phyloP scores from a whole-genome alignment of 306 rosid species.

The Prunus kanzakura region DNA sequence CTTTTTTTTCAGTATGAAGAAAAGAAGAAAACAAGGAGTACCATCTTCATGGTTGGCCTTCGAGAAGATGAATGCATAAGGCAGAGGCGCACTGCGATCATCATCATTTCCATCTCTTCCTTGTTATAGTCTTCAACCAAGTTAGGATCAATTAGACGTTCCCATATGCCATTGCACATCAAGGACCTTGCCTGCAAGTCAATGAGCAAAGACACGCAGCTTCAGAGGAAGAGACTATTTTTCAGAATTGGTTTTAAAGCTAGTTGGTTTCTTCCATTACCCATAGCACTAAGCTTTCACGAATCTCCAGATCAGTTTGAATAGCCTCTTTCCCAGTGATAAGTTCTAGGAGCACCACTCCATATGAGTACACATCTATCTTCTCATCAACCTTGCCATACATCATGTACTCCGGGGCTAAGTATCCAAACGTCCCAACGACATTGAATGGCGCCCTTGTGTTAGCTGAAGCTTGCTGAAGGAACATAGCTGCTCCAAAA shows the following conservation, averaged over 20 bases:
- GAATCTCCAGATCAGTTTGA: conserved; percentile 26
- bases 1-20: neutral
- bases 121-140: conserved; percentile 35
- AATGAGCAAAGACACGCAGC: neutral
- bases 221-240: neutral
- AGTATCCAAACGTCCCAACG: conserved; percentile 44
- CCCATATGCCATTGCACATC: conserved; percentile 27
- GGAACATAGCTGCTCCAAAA: conserved; percentile 41
- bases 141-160: conserved; percentile 41
- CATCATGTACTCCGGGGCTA: conserved; percentile 49
- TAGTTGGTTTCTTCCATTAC: conserved; percentile 19
- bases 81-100: conserved; percentile 44
- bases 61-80: conserved; percentile 44
- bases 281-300: conserved; percentile 46
- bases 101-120: conserved; percentile 42
- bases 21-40: neutral
- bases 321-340: conserved; percentile 52
- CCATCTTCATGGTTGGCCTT: conserved; percentile 45
- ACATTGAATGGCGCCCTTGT: conserved; percentile 18
- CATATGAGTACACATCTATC: conserved; percentile 49
- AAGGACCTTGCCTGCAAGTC: conserved; percentile 45
- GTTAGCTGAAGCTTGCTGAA: conserved; percentile 18
- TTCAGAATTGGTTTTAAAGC: neutral
- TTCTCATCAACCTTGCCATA: conserved; percentile 47
- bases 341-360: conserved; percentile 52